Evolutionary conservation across 306 rosid species (phyloP), one percentile per base, ranked within the genome.

Genomic region (Pterocarpus santalinus): DNA sequence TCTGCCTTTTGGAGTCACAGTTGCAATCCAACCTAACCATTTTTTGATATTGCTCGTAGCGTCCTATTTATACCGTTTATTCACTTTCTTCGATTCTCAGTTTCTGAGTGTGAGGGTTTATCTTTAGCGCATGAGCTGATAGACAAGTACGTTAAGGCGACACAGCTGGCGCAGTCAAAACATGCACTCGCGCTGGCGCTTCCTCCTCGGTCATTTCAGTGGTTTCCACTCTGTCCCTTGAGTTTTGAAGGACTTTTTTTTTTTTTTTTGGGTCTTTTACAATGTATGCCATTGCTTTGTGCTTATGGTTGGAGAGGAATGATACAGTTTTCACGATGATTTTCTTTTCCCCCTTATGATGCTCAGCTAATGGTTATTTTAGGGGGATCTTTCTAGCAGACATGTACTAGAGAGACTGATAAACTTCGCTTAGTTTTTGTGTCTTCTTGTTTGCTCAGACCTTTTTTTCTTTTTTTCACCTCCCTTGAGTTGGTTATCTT

Each of bases 141-240:
- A 58, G 67, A 56, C n/a, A 67, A 36, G 51, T 49, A 55, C 52
- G 46, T 34, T 33, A 83, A 16, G 52, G 69, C 38, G 55, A 35
- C 49, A 30, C 62, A 65, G 73, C 62, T 79, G 43, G n/a, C 51
- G 57, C 69, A 5, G 69, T 76, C 32, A 47, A 76, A 68, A 32
- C 52, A 33, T 49, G 41, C 47, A 22, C 53, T 55, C 75, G 57
- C 34, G 2, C 14, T 38, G 81, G 69, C 11, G 16, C 49, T 57
- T 75, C 36, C 51, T 16, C 13, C 32, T 41, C 0, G 32, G 38
- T 49, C 12, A 4, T 62, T 61, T 44, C 71, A 61, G 49, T 34
- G 11, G 43, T 57, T 39, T 74, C 4, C 12, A 5, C 28, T 57
- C 7, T 52, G 60, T 14, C 14, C 36, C 41, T 78, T 44, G 28